Base-by-base conservation (phyloP, 345 rosid genomes). In the Trapa bicornis region DNA sequence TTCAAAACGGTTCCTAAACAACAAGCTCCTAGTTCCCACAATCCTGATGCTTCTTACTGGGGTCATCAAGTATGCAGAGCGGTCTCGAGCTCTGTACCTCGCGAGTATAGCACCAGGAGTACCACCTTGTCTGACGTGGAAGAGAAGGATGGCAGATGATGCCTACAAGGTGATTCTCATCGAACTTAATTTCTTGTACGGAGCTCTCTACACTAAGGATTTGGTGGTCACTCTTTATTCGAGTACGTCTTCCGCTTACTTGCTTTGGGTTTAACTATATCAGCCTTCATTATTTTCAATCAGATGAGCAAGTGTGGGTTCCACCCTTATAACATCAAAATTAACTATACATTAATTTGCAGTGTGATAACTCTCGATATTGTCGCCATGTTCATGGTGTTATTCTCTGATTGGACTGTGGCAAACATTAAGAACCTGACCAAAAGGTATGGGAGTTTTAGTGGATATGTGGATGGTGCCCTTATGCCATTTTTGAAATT, bases 111-210 rank as follows among this genome's bases (percentile, higher is more conserved):
- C 37, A 29, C 43, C 65, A 68, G 73, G 47, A 71, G 72, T 15
- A 47, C 64, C 12, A 15, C 33, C 2, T 42, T 32, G 50, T 37
- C 68, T 1, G 71, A 48, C 7, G 45, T 17, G 54, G 36, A 47
- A 35, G 41, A 3, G 6, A 0, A 50, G 71, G 33, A 0, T 1
- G 8, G 58, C 84, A 0, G 78, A 39, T 13, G 82, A 87, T 3
- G 92, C 89, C 70, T 67, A 84, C 36, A 64, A 48, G 64, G 74
- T 89, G 1, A 78, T 89, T 3, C 87, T 84, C 61, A 71, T 82
- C 2, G 96, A 89, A 68, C 89, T 89, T 48, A 81, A 84, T 42
- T 84, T 83, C 74, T 63, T 86, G 6, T 89, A 89, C 29, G 91
- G 86, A 36, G 81, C 81, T 14, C 74, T 89, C 60, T 80, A 72